Percentiles rank a stretch among this genome's conserved stretches.
These are phyloP conservation scores for Lonicera japonica DNA, from an alignment of 129 eudicot genomes.

Conservation along the genomic window DNA sequence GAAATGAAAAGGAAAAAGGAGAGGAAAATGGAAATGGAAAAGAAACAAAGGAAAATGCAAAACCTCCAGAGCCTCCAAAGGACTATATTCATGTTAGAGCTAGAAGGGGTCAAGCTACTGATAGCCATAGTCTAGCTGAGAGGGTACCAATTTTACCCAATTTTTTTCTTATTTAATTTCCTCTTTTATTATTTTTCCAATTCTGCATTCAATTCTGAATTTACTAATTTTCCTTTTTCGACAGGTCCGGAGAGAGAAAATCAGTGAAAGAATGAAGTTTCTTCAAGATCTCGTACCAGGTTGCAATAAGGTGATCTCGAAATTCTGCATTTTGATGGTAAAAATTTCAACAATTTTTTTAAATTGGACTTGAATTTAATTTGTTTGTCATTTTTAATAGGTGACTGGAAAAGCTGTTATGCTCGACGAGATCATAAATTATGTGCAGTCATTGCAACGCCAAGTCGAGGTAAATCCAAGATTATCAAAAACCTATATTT, in stretches of 20 bases:
- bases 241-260: slow-evolving; percentile 90
- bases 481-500: neutral
- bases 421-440: slow-evolving; percentile 91
- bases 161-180: neutral
- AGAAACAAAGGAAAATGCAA: slow-evolving; percentile 43
- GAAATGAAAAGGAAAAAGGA: slow-evolving; percentile 32
- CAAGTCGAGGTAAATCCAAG: slow-evolving; percentile 68
- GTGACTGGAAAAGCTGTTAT: slow-evolving; percentile 90
- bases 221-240: neutral
- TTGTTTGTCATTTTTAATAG: slow-evolving; percentile 16
- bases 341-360: neutral
- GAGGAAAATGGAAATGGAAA: slow-evolving; percentile 35
- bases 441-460: slow-evolving; percentile 78
- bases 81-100: slow-evolving; percentile 98
- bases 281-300: slow-evolving; percentile 97
- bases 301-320: slow-evolving; percentile 71
- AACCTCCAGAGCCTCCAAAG: slow-evolving; percentile 74
- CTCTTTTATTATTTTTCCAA: neutral
- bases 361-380: slow-evolving; percentile 18
- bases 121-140: slow-evolving; percentile 95
- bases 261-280: slow-evolving; percentile 86
- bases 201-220: slow-evolving; percentile 12
- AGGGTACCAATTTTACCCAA: slow-evolving; percentile 40
- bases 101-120: slow-evolving; percentile 95
- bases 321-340: neutral